Conservation (phyloP, 2,329 filamentous ascomycete genomes). For the Chaetomiaceae sp. region DNA sequence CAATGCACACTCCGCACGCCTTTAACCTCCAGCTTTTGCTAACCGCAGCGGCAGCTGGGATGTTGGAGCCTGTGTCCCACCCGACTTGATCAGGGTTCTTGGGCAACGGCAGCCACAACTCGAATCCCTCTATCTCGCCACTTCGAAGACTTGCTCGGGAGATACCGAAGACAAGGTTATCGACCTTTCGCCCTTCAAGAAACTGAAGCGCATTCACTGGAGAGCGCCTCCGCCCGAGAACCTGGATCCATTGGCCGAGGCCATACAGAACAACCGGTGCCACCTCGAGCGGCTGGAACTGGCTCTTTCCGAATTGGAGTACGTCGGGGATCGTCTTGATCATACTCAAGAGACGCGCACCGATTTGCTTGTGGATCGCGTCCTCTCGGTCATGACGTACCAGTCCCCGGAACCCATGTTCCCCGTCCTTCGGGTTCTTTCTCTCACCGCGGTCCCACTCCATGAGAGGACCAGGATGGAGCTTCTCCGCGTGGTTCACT, state of each 20-base stretch:
- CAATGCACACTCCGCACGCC: background rate
- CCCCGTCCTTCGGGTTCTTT: background rate
- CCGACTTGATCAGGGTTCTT: background rate
- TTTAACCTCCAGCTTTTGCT: no score
- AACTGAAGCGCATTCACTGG: background rate
- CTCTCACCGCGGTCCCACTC: background rate
- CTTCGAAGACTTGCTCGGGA: background rate
- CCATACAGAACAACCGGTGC: background rate
- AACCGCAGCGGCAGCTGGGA: background rate
- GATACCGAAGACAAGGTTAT: background rate
- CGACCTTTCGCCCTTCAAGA: background rate
- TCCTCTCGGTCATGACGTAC: background rate
- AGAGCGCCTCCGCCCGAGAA: background rate
- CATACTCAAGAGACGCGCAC: no score
- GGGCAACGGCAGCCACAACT: background rate
- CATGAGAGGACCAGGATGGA: background rate
- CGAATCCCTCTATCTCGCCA: background rate
- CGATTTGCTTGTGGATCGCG: background rate
- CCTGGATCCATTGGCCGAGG: background rate
- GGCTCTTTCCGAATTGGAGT: background rate
- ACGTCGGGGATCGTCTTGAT: no score
- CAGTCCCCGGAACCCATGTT: background rate
- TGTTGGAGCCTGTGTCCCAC: background rate
- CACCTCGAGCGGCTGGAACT: background rate
- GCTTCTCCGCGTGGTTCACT: background rate